Evolutionary conservation across 2,329 filamentous ascomycete species (phyloP), one percentile per base, ranked within the genome.

Genomic region (Parafenestella ontariensis): DNA sequence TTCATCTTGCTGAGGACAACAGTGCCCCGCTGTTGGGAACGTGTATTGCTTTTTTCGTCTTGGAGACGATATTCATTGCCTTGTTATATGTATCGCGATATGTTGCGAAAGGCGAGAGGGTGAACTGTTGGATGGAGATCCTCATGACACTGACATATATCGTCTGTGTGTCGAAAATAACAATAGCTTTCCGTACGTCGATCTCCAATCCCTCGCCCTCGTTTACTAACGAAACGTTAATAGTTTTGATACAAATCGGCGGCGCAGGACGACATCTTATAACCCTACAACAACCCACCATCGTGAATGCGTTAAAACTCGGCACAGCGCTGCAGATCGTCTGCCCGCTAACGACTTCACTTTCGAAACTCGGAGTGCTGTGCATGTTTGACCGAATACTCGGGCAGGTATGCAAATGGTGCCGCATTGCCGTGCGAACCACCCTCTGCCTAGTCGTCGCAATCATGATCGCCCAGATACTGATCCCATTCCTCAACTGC

Each of bases 401-500:
- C 24, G 58, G 52, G 7, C 49, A 42, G 3, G 54, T 54, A 11
- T 61, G 54, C 1, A 42, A 18, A n/a, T 26, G 24, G 20, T 61
- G 51, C 36, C 48, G 52, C 2, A 24, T 53, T 24, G 49, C 48
- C 43, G 65, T 68, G 21, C 47, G 46, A 10, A 29, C 24, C 6
- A 66, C 63, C 20, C 64, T 64, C 28, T 26, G 47, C 15, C 40
- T 66, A 37, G 58, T 59, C 33, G 31, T 59, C 11, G 15, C 26
- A n/a, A 58, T 61, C 24, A 28, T 59, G 11, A n/a, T 66, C 21
- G 50, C 59, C 26, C 65, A 68, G 41, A 26, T 62, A 46, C 29
- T 68, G 13, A 62, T 66, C 28, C 65, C 65, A 4, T 62, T 68
- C 37, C 47, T 47, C 20, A 68, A 68, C 36, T 66, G 65, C 52